Evolutionary conservation across 306 rosid species (phyloP).

Genomic region (Myrica gale): DNA sequence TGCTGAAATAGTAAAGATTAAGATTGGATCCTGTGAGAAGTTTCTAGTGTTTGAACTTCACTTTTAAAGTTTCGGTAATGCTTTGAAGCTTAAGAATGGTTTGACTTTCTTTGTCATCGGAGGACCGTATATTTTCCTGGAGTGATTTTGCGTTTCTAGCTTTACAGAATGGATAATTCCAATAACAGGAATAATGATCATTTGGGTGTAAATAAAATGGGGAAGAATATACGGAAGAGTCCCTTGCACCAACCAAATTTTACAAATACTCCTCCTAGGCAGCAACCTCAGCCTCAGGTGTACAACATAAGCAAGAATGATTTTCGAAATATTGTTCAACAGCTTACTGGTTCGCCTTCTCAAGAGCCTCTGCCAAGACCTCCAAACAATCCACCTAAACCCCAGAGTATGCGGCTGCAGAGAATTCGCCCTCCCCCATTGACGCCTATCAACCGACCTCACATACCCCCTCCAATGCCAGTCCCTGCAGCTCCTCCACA

Average conservation of each 20-base stretch:
- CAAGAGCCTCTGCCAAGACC: conserved; percentile 80
- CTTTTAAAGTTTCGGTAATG: conserved; percentile 24
- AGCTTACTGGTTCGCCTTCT: conserved; percentile 93
- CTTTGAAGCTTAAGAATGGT: conserved; percentile 37
- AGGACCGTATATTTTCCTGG: conserved; percentile 17
- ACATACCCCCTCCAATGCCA: conserved; percentile 46
- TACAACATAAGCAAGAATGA: conserved; percentile 95
- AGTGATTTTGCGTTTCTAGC: conserved; percentile 22
- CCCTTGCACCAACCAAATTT: conserved; percentile 86
- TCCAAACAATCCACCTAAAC: conserved; percentile 65
- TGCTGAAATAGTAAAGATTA: conserved; percentile 9
- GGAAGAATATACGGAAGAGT: conserved; percentile 88
- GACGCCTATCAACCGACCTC: conserved; percentile 65
- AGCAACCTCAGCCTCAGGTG: conserved; percentile 95
- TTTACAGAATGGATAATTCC: conserved; percentile 64
- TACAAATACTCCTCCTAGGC: conserved; percentile 57
- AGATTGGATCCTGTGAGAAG: conserved; percentile 17
- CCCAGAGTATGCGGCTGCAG: conserved; percentile 83
- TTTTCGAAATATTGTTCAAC: conserved; percentile 87
- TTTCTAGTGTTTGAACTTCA: conserved; percentile 17
- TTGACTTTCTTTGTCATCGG: conserved; percentile 36
- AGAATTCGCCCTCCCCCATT: conserved; percentile 91
- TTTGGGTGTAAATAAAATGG: conserved; percentile 87
- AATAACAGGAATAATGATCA: conserved; percentile 60
- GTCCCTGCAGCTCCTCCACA: conserved; percentile 51